Evolutionary conservation across 2,329 filamentous ascomycete genomes (phyloP), one percentile per base, ranked within the genome.

Genomic region (Thelonectria blattea): DNA sequence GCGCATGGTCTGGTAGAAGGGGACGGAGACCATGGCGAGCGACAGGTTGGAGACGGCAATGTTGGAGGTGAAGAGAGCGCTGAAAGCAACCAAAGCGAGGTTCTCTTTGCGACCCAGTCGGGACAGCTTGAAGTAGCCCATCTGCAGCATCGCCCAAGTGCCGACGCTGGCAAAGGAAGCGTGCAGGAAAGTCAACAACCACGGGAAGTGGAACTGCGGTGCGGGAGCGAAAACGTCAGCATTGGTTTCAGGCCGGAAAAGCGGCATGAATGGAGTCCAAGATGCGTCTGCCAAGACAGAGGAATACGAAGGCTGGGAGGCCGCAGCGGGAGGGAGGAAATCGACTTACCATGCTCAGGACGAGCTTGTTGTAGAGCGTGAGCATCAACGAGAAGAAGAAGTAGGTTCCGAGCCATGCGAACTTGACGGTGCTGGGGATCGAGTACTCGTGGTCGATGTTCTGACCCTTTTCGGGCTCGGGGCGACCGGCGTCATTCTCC

Each of bases 31-130:
- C 80, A 86, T 81, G 61, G 77, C 78, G 39, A 88, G 78, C n/a
- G 85, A 87, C 22, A 87, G 78, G 73, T 88, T 88, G n/a, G 84
- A 86, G 47, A 87, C 82, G 59, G 85, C 85, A 65, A 88, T 87
- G 73, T 88, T 88, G 71, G 85, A 78, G 15, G 85, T 88, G 73
- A 87, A 88, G 8, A 88, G 79, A 42, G 82, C 77, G 37, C 85
- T 88, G 72, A 88, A 88, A 48, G 82, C 79, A 32, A 85, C 74
- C 42, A 87, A 78, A n/a, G 81, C 78, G 43, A 85, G 71, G 71
- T 85, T 81, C 70, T 88, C 84, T 30, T 78, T 80, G 30, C 78
- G 76, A 3, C 78, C 79, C 41, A 88, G 75, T 58, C 79, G 78
- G 11, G 83, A 83, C 53, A 85, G 75, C 66, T 79, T 80, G 69